Conservation (phyloP, 306 rosid genomes). For the Mimosa pudica region DNA sequence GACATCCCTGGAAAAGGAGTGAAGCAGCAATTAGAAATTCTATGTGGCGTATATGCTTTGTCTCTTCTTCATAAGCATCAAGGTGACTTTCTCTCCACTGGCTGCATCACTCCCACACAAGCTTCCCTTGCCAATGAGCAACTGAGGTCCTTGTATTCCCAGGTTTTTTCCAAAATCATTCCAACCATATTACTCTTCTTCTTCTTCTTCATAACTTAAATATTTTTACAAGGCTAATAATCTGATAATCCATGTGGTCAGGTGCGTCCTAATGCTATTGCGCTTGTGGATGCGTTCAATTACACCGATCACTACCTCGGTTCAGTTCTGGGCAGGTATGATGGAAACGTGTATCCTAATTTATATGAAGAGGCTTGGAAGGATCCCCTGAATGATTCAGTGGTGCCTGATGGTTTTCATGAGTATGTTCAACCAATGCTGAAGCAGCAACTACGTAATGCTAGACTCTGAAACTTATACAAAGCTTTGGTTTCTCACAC, state of each 20-base stretch:
- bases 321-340: constrained; percentile 84
- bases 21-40: constrained; percentile 72
- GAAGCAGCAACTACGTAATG: constrained; percentile 88
- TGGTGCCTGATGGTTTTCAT: constrained; percentile 83
- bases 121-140: constrained; percentile 82
- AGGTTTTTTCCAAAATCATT: constrained; percentile 57
- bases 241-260: constrained; percentile 38
- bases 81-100: constrained; percentile 89
- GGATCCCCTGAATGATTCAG: constrained; percentile 87
- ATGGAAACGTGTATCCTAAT: constrained; percentile 92
- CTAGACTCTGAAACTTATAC: constrained; percentile 63
- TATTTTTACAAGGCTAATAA: constrained; percentile 7
- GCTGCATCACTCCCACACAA: constrained; percentile 78
- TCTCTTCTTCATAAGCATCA: constrained; percentile 71
- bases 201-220: not conserved
- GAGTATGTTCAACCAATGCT: constrained; percentile 83
- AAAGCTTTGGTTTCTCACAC: not conserved
- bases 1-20: constrained; percentile 92
- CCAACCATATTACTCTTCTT: not conserved
- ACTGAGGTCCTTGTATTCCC: constrained; percentile 78
- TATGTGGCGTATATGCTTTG: constrained; percentile 77
- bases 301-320: constrained; percentile 90
- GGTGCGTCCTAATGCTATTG: constrained; percentile 89
- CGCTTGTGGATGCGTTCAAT: constrained; percentile 86
- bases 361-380: constrained; percentile 95